These are phyloP conservation scores for Suzukiozyma palmioleophila DNA, from an alignment of 1,139 yeast genomes.

Conservation along the genomic window DNA sequence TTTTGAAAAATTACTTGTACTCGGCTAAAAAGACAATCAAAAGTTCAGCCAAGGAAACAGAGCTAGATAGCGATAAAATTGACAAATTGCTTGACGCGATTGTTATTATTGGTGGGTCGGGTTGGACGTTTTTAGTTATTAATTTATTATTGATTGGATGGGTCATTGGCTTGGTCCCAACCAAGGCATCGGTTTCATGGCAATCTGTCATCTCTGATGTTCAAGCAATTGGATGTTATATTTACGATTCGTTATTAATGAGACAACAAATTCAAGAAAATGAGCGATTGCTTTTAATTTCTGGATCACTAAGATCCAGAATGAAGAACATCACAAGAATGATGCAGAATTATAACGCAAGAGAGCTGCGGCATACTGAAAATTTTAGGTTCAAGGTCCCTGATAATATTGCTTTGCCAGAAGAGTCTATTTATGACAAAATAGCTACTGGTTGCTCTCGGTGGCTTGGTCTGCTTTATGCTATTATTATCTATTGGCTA, in stretches of 20 bases:
- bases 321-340: conserved; percentile 6
- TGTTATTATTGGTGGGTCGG: neutral
- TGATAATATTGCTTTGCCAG: conserved; percentile 8
- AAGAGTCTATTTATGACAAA: conserved; percentile 24
- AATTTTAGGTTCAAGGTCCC: neutral
- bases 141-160: neutral
- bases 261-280: conserved; percentile 8
- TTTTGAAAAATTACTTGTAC: too few species aligned
- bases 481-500: conserved; percentile 27
- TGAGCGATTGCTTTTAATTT: conserved; percentile 11
- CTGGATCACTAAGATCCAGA: conserved; percentile 26
- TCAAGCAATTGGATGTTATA: conserved; percentile 32
- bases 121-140: neutral
- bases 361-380: neutral
- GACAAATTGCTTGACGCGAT: neutral
- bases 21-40: too few species aligned
- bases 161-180: neutral
- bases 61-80: neutral
- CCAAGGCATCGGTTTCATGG: neutral
- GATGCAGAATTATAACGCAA: neutral
- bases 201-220: conserved; percentile 27
- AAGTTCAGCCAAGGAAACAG: neutral
- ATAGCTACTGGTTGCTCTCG: conserved; percentile 15
- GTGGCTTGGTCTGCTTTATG: conserved; percentile 22
- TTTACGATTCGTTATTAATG: conserved; percentile 32